Evolutionary conservation across 805 yeast species (phyloP), one percentile per base, ranked within the genome.

Genomic region (Pichia gijzeniarum): DNA sequence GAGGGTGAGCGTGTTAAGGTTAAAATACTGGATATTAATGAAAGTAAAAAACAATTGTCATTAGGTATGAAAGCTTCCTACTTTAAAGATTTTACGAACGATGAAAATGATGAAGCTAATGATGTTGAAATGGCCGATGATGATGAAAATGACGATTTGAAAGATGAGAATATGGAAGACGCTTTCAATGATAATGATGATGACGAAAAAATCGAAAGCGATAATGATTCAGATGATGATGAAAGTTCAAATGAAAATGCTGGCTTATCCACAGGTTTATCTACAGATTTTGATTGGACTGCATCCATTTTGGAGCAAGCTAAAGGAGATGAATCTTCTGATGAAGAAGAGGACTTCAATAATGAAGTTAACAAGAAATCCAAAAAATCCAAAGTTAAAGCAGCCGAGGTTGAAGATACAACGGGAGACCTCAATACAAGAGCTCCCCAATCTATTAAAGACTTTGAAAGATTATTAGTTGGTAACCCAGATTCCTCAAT

Each of bases 281-380:
- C 89, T 17, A 82, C 95, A 34, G 95, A 95, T 3, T 93, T 93
- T 57, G 96, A 93, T 64, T 93, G 99, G 99, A 83, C 95, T 38
- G 95, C 95, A 2, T 81, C 86, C 35, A 80, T 87, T 53, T 71
- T 89, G 51, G 95, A 86, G 55, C 95, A 86, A 66, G 86, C 83
- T 17, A 80, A 77, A 48, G 80, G 72, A 17, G 72, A 67, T 3
- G 76, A 69, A 20, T 74, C 71, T 3, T 72, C 74, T 2, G 76
- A 77, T 5, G 75, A 73, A 14, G 80, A 74, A 40, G 76, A 56
- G 61, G 71, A 56, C 47, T 58, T 43, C 17, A 68, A 65, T 52
- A 65, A 58, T 51, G 67, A 61, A 53, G 70, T 65, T 47, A 71
- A 70, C 30, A 52, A 52, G 19, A 53, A 52, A 55, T 73, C 69